These are phyloP conservation scores for Drosera capensis DNA, from an alignment of 148 eudicot genomes.

Conservation along the genomic window DNA sequence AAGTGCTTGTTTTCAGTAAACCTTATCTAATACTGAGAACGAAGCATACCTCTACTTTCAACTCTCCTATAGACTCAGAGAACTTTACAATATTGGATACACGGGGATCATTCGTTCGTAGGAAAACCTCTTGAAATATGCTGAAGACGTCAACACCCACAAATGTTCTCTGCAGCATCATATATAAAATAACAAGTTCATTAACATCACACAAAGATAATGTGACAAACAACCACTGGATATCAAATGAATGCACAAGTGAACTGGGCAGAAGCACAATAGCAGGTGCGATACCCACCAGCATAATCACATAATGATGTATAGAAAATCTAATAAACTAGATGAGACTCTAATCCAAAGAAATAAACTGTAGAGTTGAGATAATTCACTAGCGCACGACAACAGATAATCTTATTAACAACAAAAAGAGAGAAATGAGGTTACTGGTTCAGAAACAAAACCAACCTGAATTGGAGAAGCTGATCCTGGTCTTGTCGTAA, in stretches of 20 bases:
- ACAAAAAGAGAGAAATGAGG: too few relatives aligned
- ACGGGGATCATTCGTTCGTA: slow-evolving; percentile 66
- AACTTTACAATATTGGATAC: slow-evolving; percentile 89
- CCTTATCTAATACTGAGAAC: too few relatives aligned
- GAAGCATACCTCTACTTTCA: slow-evolving; percentile 89
- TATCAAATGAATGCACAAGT: not conserved
- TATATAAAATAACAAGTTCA: not conserved
- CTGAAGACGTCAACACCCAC: slow-evolving; percentile 86
- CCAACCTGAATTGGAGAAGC: slow-evolving; percentile 93
- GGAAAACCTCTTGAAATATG: slow-evolving; percentile 85
- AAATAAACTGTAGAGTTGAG: too few relatives aligned
- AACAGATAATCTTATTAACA: not conserved
- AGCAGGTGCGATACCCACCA: too few relatives aligned
- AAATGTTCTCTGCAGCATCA: slow-evolving; percentile 61
- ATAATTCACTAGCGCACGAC: not conserved
- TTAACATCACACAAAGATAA: not conserved
- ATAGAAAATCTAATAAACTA: too few relatives aligned
- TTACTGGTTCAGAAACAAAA: not conserved
- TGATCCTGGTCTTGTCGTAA: slow-evolving; percentile 88
- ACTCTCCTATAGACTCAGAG: slow-evolving; percentile 81
- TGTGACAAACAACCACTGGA: not conserved
- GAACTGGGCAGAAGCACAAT: too few relatives aligned
- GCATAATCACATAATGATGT: too few relatives aligned
- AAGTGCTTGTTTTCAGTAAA: not conserved
- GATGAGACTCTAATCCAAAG: too few relatives aligned